Conservation (phyloP, 306 rosid genomes). For the Dryas alaskensis region DNA sequence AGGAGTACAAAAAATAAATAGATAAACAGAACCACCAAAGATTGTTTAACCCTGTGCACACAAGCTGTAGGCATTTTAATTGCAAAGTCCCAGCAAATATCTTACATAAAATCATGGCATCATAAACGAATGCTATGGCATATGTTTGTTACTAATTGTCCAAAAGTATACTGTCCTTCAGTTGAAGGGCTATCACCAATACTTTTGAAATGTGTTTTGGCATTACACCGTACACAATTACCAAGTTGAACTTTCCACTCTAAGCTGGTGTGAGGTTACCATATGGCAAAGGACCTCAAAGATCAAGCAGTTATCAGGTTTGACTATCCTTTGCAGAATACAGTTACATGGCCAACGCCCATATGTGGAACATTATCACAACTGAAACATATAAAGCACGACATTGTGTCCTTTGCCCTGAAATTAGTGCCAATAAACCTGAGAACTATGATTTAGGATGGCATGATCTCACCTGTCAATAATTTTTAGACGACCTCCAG, state of each 20-base stretch:
- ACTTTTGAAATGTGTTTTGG: neutral
- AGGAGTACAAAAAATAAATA: neutral
- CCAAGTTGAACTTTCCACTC: neutral
- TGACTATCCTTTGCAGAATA: neutral
- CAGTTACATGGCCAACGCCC: neutral
- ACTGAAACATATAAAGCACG: conserved; percentile 4
- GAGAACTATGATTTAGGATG: neutral
- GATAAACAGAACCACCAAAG: neutral
- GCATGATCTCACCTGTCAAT: conserved; percentile 73
- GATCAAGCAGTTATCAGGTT: neutral
- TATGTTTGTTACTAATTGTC: neutral
- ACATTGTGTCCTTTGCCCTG: neutral
- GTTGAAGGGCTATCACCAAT: neutral
- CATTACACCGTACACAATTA: neutral
- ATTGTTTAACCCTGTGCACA: neutral
- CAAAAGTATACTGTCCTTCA: neutral
- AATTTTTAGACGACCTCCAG: conserved; percentile 92
- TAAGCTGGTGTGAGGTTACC: neutral
- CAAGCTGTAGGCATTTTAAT: neutral
- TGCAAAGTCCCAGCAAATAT: neutral
- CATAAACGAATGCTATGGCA: neutral
- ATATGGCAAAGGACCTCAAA: neutral
- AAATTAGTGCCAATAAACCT: neutral
- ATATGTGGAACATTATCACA: neutral
- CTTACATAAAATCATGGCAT: neutral